Evolutionary conservation across 1,284 basidiomycete genomes (phyloP).

Genomic region (Caloboletus inedulis): DNA sequence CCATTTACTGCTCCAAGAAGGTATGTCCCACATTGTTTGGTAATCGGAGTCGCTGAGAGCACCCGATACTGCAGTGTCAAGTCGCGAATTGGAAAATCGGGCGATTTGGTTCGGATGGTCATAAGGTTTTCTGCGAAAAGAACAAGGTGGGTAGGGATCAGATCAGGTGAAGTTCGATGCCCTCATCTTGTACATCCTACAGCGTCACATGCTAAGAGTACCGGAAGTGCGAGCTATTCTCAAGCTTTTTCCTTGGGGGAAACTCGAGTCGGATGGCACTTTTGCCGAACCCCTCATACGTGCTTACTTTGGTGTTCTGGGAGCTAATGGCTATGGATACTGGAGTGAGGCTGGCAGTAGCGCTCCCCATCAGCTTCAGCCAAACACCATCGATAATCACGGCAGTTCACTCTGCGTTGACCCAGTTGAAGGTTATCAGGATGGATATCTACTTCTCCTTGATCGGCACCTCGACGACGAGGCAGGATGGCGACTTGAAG

Average conservation of each 20-base stretch:
- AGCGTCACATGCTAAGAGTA: slow-evolving; percentile 39
- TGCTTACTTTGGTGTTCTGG: slow-evolving; percentile 40
- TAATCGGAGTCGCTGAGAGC: background rate
- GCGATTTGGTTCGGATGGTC: slow-evolving; percentile 29
- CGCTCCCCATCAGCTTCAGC: slow-evolving; percentile 29
- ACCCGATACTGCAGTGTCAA: slow-evolving; percentile 26
- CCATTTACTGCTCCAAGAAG: slow-evolving; percentile 33
- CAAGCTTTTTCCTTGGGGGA: slow-evolving; percentile 40
- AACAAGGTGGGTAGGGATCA: slow-evolving; percentile 34
- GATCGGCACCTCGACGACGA: slow-evolving; percentile 32
- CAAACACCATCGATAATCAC: slow-evolving; percentile 9
- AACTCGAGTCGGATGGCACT: slow-evolving; percentile 40
- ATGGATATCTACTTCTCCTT: slow-evolving; percentile 35
- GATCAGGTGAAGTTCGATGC: background rate
- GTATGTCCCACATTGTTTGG: slow-evolving; percentile 5
- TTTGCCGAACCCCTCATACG: slow-evolving; percentile 34
- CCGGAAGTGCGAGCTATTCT: slow-evolving; percentile 32
- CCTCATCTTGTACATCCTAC: background rate
- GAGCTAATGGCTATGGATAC: slow-evolving; percentile 36
- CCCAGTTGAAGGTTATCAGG: slow-evolving; percentile 23
- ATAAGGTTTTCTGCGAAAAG: slow-evolving; percentile 35
- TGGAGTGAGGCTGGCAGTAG: slow-evolving; percentile 38
- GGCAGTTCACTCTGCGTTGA: slow-evolving; percentile 5
- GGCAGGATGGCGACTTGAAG: slow-evolving; percentile 39
- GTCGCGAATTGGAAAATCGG: slow-evolving; percentile 32